Base-by-base conservation (phyloP, 345 rosid genomes). In the Adansonia digitata region DNA sequence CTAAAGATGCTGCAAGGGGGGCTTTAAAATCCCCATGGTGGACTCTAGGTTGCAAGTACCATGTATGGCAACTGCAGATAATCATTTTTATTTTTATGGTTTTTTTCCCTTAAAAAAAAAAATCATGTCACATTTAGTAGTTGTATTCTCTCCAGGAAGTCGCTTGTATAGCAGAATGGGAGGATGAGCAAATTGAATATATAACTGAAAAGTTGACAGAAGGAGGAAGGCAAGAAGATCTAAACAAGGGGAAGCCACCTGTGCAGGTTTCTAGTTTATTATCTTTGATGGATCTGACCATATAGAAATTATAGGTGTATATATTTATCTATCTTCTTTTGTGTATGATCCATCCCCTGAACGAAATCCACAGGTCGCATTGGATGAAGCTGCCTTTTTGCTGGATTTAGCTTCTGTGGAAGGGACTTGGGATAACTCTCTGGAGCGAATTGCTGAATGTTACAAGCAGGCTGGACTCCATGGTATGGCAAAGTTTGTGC, bases 11-110 rank as follows among this genome's bases (percentile, higher is more conserved):
- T 2, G 97, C 98, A n/a, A 88, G 98, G 85, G 92, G 89, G 42
- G 92, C 93, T 75, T 77, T 94, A 70, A 92, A 87, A 86, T 90
- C 88, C 55, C 93, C 98, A n/a, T 94, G 96, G 98, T 94, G 97
- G 97, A 94, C 98, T 60, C 81, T 92, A 52, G 97, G 98, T 73
- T 94, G 94, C 79, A 76, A 79, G 49, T 92, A 94, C 61, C 86
- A 83, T 84, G 98, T 85, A 86, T 39, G 74, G 10, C 7, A 64
- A 52, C 45, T n/a, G 46, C 60, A 22, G 7, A 46, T 53, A 53
- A 35, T 57, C 22, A 9, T 10, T 65, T 35, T 35, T 22, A 18
- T 55, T 65, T 63, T 52, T 24, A 17, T 71, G 26, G 5, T 35
- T 68, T 68, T 34, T 26, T 10, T 45, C 4, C 6, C 1, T 26